Conservation (phyloP, 169 alveolate species). For the Babesia bovis region DNA sequence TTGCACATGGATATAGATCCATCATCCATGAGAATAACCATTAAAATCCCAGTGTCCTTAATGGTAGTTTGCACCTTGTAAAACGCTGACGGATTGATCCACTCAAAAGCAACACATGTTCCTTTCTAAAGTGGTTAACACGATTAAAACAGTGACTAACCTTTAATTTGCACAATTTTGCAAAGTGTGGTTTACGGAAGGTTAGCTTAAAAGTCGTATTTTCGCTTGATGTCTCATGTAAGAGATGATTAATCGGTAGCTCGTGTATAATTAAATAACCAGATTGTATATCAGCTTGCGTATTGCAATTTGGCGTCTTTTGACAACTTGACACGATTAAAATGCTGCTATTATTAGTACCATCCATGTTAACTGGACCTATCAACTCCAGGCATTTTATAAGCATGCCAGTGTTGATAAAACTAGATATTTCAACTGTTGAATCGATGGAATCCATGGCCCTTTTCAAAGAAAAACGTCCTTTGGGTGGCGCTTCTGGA, state of each 20-base stretch:
- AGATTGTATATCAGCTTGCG: background rate
- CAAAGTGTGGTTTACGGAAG: slow-evolving; percentile 16
- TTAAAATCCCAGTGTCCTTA: background rate
- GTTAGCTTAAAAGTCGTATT: background rate
- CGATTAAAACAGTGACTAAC: background rate
- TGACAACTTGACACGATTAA: background rate
- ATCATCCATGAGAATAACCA: slow-evolving; percentile 12
- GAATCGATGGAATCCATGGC: background rate
- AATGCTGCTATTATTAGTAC: background rate
- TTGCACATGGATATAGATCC: slow-evolving; percentile 8
- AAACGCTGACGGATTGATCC: background rate
- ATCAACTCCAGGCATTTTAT: slow-evolving; percentile 1
- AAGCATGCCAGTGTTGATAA: slow-evolving; percentile 5
- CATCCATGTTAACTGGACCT: slow-evolving; percentile 1
- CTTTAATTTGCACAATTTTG: slow-evolving; percentile 1
- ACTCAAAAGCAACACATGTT: background rate
- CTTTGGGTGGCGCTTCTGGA: background rate
- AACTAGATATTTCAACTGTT: slow-evolving; percentile 3
- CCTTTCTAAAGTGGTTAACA: background rate
- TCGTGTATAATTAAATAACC: slow-evolving; percentile 7
- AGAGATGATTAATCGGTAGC: background rate
- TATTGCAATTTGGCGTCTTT: background rate
- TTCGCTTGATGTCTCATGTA: background rate
- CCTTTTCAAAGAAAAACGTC: background rate
- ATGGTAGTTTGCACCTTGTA: background rate